Evolutionary conservation across 148 eudicot species (phyloP), one percentile per base, ranked within the genome.

Genomic region (Dianthus caryophyllus): DNA sequence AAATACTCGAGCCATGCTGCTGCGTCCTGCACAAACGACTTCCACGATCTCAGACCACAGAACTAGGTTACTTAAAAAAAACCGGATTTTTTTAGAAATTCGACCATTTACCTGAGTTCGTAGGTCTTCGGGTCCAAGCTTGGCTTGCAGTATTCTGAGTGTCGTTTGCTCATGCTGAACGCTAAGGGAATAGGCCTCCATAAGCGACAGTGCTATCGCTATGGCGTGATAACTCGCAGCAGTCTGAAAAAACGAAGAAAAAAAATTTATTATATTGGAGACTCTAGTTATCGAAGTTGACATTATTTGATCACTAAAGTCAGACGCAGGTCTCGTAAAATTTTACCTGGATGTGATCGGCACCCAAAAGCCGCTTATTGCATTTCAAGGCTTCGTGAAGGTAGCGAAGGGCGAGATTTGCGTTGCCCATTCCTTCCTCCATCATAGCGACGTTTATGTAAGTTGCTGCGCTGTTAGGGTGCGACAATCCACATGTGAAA

Each of bases 191-290:
- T 88, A 95, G 31, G 99, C 99, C 77, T 95, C 99, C 99, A 95
- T 95, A 69, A 95, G 82, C 21, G 99, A 95, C 66, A 95, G 93
- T 58, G 99, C 99, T 67, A 95, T 95, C 61, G 99, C 97, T 75
- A 95, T 95, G 70, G 99, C 99, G 77, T 95, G 99, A 81, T 95
- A 95, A 77, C 99, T 95, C 61, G 99, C 99, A 83, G 99, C 99
- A 81, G 99, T 95, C 97, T 95, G 87, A 14, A 31, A 60, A 55
- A 15, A 71, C 39, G 62, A 53, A 21, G 46, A 27, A 12, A 26
- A 10, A 27, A 48, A 44, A 22, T n/a, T n/a, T 30, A 15, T 7
- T 41, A 41, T 41, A 41, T 41, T 41, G 44, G 44, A 41, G 8
- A 41, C 6, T 6, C 12, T 4, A 41, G 10, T 9, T 4, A 13